Evolutionary conservation across 805 yeast species (phyloP).

Genomic region (Candida orba): DNA sequence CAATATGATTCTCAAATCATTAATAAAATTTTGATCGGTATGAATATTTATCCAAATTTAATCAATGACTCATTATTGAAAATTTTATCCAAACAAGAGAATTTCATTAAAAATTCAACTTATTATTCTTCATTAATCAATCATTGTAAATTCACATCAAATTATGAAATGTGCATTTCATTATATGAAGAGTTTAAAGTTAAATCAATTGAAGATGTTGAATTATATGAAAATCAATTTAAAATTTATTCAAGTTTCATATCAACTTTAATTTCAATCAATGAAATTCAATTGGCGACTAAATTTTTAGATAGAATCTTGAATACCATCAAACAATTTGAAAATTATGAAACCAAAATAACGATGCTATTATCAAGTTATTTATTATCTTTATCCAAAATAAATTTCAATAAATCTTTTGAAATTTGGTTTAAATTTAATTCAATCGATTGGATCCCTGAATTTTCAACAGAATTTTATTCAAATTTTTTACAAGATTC

Average conservation of each 20-base stretch:
- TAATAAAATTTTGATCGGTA: conserved; percentile 40
- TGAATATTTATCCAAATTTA: conserved; percentile 32
- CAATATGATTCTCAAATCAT: conserved; percentile 38
- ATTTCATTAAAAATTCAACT: conserved; percentile 22
- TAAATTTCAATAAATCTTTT: conserved; percentile 28
- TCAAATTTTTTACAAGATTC: conserved; percentile 27
- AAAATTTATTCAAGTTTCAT: conserved; percentile 45
- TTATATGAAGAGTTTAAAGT: conserved; percentile 33
- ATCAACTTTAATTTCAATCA: conserved; percentile 44
- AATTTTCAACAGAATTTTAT: conserved; percentile 33
- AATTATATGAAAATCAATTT: conserved; percentile 32
- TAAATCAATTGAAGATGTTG: conserved; percentile 7
- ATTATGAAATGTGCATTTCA: conserved; percentile 31
- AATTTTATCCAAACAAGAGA: conserved; percentile 24
- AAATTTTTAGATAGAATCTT: conserved; percentile 50
- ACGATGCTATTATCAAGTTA: conserved; percentile 38
- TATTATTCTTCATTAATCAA: conserved; percentile 35
- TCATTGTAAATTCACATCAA: conserved; percentile 32
- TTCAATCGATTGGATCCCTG: conserved; percentile 33
- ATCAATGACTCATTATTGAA: conserved; percentile 27
- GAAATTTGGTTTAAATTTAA: conserved; percentile 31
- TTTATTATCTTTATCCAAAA: conserved; percentile 30
- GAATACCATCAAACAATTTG: conserved; percentile 33
- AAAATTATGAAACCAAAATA: conserved; percentile 28
- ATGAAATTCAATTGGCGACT: conserved; percentile 44